phyloP scores from a whole-genome alignment of 139 green algal genomes.

The Auxenochlorella protothecoides region DNA sequence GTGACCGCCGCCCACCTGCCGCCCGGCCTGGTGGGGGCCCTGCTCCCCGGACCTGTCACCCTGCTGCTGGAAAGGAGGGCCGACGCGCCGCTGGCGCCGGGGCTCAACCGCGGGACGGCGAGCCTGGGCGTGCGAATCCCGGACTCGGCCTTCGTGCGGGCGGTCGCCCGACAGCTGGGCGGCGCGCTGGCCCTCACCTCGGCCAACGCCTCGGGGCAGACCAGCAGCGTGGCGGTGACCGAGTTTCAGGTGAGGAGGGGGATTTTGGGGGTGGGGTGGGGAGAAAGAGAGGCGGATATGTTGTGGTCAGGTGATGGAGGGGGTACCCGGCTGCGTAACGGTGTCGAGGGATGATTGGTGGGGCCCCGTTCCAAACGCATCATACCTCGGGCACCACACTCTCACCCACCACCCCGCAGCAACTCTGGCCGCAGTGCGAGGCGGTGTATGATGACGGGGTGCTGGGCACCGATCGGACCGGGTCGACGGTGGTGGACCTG shows the following conservation, averaged over 20 bases:
- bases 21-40: conserved; percentile 33
- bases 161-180: conserved; percentile 25
- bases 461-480: conserved; percentile 21
- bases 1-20: conserved; percentile 26
- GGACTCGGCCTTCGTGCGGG: conserved; percentile 39
- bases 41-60: conserved; percentile 65
- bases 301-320: no score
- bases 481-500: conserved; percentile 67
- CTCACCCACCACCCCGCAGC: conserved; percentile 1
- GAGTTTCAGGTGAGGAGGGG: conserved; percentile 35
- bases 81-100: conserved; percentile 28
- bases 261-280: neutral
- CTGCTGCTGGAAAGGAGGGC: conserved; percentile 39
- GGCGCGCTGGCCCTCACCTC: conserved; percentile 52
- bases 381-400: no score
- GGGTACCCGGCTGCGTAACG: no score
- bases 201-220: conserved; percentile 49
- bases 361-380: no score
- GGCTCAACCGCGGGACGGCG: conserved; percentile 35
- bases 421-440: conserved; percentile 46
- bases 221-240: conserved; percentile 20
- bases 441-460: conserved; percentile 51
- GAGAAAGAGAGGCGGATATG: neutral
- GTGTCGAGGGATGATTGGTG: neutral
- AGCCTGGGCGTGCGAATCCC: conserved; percentile 46